These are phyloP conservation scores for Rhodomyrtus tomentosa DNA, from an alignment of 345 rosid genomes.

Conservation along the genomic window DNA sequence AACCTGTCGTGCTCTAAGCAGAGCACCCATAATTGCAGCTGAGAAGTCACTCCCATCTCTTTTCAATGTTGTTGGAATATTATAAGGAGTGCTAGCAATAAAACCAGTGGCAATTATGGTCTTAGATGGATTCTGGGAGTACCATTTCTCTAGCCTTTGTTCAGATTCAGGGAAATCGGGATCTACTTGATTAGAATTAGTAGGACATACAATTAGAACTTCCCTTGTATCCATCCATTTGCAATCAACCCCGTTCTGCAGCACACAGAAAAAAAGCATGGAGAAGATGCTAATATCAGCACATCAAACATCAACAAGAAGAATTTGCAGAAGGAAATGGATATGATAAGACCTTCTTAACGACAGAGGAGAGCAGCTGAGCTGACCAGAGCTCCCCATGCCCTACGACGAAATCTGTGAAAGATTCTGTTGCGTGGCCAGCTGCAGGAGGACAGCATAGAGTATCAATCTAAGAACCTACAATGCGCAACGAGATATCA, in stretches of 20 bases:
- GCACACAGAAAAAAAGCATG: background rate
- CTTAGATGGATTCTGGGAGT: slow-evolving; percentile 44
- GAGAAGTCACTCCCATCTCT: slow-evolving; percentile 99
- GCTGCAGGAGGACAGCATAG: slow-evolving; percentile 37
- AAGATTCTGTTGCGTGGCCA: slow-evolving; percentile 93
- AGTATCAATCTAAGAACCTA: background rate
- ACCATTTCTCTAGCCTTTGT: slow-evolving; percentile 76
- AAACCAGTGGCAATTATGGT: slow-evolving; percentile 89
- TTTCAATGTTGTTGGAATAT: slow-evolving; percentile 94
- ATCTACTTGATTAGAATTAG: slow-evolving; percentile 88
- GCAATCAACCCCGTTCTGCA: slow-evolving; percentile 74
- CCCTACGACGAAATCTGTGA: slow-evolving; percentile 92
- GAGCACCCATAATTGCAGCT: slow-evolving; percentile 93
- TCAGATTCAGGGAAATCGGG: slow-evolving; percentile 80
- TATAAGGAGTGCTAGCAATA: slow-evolving; percentile 93
- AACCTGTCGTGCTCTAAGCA: slow-evolving; percentile 68
- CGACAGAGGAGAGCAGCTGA: slow-evolving; percentile 66
- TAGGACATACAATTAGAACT: slow-evolving; percentile 82
- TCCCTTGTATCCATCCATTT: slow-evolving; percentile 99
- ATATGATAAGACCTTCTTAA: slow-evolving; percentile 53
- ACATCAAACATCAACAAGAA: background rate
- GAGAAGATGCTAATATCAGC: background rate
- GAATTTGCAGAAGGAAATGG: background rate
- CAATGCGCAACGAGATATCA: background rate
- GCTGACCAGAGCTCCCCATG: slow-evolving; percentile 99